phyloP scores from a whole-genome alignment of 805 yeast genomes.

The Lipomyces chichibuensis region DNA sequence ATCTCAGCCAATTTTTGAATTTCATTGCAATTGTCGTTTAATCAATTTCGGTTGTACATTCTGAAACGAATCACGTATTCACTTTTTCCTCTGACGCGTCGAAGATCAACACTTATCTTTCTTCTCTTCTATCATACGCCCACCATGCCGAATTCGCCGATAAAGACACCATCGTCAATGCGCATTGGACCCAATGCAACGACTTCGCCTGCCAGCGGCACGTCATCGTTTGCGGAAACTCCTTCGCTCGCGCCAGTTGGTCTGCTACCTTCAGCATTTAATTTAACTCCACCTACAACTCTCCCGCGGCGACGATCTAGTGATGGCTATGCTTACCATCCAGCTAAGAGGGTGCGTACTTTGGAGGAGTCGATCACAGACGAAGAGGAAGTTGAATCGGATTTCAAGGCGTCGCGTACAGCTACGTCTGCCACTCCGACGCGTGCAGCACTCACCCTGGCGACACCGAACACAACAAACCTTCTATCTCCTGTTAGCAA shows the following conservation, averaged over 20 bases:
- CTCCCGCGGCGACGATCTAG: slow-evolving; percentile 15
- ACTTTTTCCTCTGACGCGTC: background rate
- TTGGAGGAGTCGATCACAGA: slow-evolving; percentile 2
- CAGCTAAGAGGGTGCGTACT: background rate
- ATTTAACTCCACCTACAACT: slow-evolving; percentile 43
- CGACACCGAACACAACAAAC: slow-evolving; percentile 11
- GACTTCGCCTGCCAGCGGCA: background rate
- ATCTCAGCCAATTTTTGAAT: background rate
- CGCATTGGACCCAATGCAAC: no score
- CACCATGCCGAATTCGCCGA: background rate
- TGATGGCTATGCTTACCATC: background rate
- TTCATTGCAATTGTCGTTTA: background rate
- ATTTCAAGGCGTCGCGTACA: background rate
- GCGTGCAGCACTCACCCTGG: slow-evolving; percentile 16
- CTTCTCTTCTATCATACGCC: background rate
- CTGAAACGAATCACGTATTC: background rate
- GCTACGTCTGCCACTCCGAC: slow-evolving; percentile 7
- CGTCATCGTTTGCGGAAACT: slow-evolving; percentile 3
- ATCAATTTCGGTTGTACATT: background rate
- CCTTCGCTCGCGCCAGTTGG: slow-evolving; percentile 7
- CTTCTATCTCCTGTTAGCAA: slow-evolving; percentile 7
- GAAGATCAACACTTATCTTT: background rate
- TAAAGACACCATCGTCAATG: background rate
- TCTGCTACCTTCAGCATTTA: slow-evolving; percentile 45
- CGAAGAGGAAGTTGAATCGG: slow-evolving; percentile 4